Conservation (phyloP, 1,139 yeast species). For the Debaryomyces robertsiae region DNA sequence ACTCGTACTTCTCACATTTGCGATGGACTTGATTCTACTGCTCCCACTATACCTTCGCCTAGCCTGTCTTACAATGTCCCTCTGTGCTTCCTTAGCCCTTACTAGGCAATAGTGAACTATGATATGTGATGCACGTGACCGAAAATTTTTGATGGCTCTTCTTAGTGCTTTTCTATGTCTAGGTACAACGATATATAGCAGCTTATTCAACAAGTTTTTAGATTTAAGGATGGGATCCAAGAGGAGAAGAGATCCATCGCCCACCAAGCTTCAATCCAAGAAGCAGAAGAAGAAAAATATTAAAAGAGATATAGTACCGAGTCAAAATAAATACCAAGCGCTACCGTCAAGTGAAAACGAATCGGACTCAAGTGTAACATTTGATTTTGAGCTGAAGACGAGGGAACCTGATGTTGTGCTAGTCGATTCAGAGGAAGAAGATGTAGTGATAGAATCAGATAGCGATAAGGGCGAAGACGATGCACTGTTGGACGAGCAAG, state of each 20-base stretch:
- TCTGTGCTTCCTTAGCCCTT: conserved; percentile 10
- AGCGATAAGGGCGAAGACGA: conserved; percentile 26
- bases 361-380: conserved; percentile 25
- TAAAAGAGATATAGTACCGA: conserved; percentile 14
- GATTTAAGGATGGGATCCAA: conserved; percentile 21
- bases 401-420: conserved; percentile 25
- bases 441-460: conserved; percentile 37
- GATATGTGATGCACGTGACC: conserved; percentile 9
- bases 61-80: conserved; percentile 10
- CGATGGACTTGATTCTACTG: conserved; percentile 13
- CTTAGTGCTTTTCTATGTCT: conserved; percentile 1
- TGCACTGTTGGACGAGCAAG: conserved; percentile 19
- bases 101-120: conserved; percentile 7
- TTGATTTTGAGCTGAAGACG: conserved; percentile 22
- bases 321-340: conserved; percentile 24
- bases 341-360: conserved; percentile 25
- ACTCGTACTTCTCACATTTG: neutral
- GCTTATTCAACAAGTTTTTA: conserved; percentile 12
- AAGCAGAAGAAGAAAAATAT: conserved; percentile 22
- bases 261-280: conserved; percentile 21
- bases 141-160: conserved; percentile 10
- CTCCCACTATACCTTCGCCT: conserved; percentile 4
- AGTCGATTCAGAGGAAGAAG: conserved; percentile 31
- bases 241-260: conserved; percentile 24
- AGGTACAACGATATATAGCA: conserved; percentile 13